Evolutionary conservation across 495 filamentous ascomycete species (phyloP), one percentile per base, ranked within the genome.

Genomic region (Arthonia radiata): DNA sequence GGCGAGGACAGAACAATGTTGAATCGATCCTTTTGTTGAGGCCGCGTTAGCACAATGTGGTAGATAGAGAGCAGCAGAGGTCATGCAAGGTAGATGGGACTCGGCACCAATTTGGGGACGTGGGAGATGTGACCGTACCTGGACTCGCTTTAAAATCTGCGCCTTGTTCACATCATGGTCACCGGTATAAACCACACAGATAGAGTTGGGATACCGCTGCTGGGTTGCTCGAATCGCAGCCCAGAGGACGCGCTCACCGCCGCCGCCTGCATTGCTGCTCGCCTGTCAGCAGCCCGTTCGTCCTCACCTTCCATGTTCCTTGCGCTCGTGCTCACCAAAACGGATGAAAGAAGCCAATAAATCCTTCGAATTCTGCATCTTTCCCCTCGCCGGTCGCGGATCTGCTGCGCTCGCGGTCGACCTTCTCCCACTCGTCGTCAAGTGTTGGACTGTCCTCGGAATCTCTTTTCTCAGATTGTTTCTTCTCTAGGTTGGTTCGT

Each of bases 341-440:
- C 6, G 86, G 86, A 44, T 97, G 86, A 41, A 97, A 90, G 61
- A 97, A 94, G 11, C 82, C 86, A 21, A 92, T 65, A 16, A 92
- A 49, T 4, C 81, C 81, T 35, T 70, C 54, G 74, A 74, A 90
- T 8, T 74, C 64, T 29, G 54, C 43, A 18, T 43, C 54, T 37
- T 36, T 49, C 35, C 54, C 57, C 38, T 48, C 56, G 14, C 61
- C 57, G 34, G 65, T 67, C 17, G 49, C 46, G 4, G 57, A 54
- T 23, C 52, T 52, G 19, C 57, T 60, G 5, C 49, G 43, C 15
- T 48, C 47, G 34, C 61, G 52, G 24, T 77, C 69, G 13, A 80
- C 61, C 41, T 67, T 71, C 46, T 83, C 69, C 75, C 72, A 82
- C 13, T 67, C 69, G 27, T 69, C 68, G 39, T 77, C 68, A 22